Evolutionary conservation across 108 stramenopile genomes (phyloP), one percentile per base, ranked within the genome.

Genomic region (Poteriospumella lacustris): DNA sequence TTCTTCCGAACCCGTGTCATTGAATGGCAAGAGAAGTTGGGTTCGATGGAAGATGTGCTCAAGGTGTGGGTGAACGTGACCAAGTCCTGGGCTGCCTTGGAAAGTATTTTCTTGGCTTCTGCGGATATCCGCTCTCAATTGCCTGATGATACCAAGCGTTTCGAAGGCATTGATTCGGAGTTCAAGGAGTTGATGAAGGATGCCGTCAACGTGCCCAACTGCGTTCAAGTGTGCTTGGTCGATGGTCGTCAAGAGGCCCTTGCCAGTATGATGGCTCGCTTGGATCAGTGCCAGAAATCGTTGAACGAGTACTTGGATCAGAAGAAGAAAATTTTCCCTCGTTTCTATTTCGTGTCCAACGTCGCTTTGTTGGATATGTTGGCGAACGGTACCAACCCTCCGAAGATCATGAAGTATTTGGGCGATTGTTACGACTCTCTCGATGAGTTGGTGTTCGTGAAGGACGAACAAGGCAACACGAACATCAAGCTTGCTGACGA

Each of bases 241-340:
- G 91, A 92, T 19, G 91, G 92, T 2, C 84, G 91, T 9, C 83
- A 76, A 39, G 91, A 89, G 44, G 68, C 83, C 52, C 84, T 94
- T 36, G 85, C 81, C 59, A 84, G 88, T n/a, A 93, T 92, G 91
- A 84, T 90, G 33, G 80, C 86, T 72, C 88, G 82, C 72, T 89
- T 94, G 1, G 93, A 93, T 76, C 85, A 90, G 85, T 94, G 93
- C 78, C 92, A 94, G 82, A 92, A 92, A 84, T 90, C 90, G 40
- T 78, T 94, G 43, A 91, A 94, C 72, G 92, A 94, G 67, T 94
- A 94, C 76, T 86, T 94, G 52, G 92, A 93, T 77, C 90, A 91
- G 79, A 94, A 94, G 86, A 93, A 93, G 83, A 93, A 92, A 78
- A 92, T 93, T 56, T 94, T 92, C 62, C 93, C 93, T 2, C 85